Evolutionary conservation across 768 basidiomycete species (phyloP).

Genomic region (Amanita pallidorosea): DNA sequence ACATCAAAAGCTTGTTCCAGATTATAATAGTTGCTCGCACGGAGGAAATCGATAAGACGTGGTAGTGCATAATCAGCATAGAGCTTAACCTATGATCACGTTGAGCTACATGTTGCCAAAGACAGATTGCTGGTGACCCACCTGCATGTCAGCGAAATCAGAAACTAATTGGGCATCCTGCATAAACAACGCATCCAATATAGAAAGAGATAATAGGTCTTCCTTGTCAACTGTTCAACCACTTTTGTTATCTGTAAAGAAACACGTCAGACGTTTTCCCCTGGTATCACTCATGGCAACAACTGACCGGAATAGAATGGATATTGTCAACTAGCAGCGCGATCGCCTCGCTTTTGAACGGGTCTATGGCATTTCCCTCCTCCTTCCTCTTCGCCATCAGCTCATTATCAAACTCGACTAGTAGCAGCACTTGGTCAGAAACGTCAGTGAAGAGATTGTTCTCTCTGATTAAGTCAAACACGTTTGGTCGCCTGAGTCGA

Average conservation of each 20-base stretch:
- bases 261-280: neutral
- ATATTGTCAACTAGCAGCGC: constrained; percentile 85
- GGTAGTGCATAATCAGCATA: constrained; percentile 81
- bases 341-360: constrained; percentile 66
- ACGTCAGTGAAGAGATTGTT: constrained; percentile 93
- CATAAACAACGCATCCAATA: constrained; percentile 86
- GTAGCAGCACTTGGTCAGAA: constrained; percentile 82
- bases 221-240: constrained; percentile 70
- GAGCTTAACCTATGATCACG: constrained; percentile 54
- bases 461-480: constrained; percentile 90
- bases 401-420: constrained; percentile 93
- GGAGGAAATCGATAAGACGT: constrained; percentile 81
- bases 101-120: neutral
- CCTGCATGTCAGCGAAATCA: constrained; percentile 80
- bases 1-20: constrained; percentile 86
- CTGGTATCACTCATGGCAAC: neutral
- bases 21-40: constrained; percentile 86
- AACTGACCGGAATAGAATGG: constrained; percentile 84
- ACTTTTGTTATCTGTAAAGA: constrained; percentile 66
- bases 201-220: constrained; percentile 78
- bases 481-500: constrained; percentile 74
- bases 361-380: constrained; percentile 26
- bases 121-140: constrained; percentile 16
- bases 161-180: constrained; percentile 76
- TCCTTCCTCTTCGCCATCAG: constrained; percentile 50